Conservation (phyloP, 2,329 filamentous ascomycete species). For the Fusarium globosum region DNA sequence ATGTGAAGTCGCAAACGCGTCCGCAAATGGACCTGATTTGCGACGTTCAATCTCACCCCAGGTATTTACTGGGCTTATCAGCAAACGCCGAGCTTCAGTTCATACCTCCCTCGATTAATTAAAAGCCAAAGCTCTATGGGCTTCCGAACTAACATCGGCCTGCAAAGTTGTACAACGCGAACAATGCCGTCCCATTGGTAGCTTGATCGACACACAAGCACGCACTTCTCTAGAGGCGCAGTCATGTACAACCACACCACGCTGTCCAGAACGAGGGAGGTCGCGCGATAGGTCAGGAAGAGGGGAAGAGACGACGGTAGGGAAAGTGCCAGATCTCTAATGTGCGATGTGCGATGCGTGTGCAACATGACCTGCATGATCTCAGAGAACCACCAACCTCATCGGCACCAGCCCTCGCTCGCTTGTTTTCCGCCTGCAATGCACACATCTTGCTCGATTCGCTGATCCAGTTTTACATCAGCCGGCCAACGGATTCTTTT, state of each 20-base stretch:
- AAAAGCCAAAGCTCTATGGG: not conserved
- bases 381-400: constrained; percentile 43
- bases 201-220: constrained; percentile 35
- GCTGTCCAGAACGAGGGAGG: constrained; percentile 28
- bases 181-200: constrained; percentile 39
- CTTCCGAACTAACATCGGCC: constrained; percentile 39
- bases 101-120: not conserved
- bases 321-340: constrained; percentile 44
- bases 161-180: constrained; percentile 38
- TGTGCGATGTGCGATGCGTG: constrained; percentile 35
- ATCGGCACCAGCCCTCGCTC: constrained; percentile 41
- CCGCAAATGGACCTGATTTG: constrained; percentile 38
- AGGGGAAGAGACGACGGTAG: constrained; percentile 29
- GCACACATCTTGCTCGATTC: constrained; percentile 21
- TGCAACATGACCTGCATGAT: constrained; percentile 46
- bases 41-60: constrained; percentile 20
- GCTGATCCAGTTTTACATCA: constrained; percentile 7
- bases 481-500: not conserved
- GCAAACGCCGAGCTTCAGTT: constrained; percentile 3
- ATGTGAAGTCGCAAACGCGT: constrained; percentile 26
- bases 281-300: constrained; percentile 24
- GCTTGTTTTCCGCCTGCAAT: constrained; percentile 39
- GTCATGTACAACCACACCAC: constrained; percentile 34
- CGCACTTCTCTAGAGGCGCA: constrained; percentile 20
- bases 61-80: constrained; percentile 1